Conservation (phyloP, 345 rosid species). For the Moricandia arvensis region DNA sequence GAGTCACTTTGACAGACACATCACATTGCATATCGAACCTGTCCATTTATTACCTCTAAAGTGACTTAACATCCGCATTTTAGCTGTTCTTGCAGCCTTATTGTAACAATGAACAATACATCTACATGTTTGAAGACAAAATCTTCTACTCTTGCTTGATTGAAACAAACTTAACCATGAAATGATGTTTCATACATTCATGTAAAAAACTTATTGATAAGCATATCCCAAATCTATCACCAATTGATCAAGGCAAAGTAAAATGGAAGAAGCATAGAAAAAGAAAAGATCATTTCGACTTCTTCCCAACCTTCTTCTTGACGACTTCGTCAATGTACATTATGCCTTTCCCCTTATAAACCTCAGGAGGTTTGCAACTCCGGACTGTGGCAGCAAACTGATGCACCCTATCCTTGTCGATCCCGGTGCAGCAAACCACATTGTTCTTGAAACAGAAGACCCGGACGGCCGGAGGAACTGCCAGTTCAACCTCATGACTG, state of each 20-base stretch:
- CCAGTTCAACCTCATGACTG: slow-evolving; percentile 82
- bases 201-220: slow-evolving; percentile 19
- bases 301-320: slow-evolving; percentile 75
- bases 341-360: slow-evolving; percentile 78
- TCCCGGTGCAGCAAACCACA: slow-evolving; percentile 81
- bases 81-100: neutral
- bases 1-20: neutral
- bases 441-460: slow-evolving; percentile 90
- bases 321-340: slow-evolving; percentile 72
- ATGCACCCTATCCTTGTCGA: slow-evolving; percentile 77
- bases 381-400: slow-evolving; percentile 65
- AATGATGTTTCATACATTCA: slow-evolving; percentile 24
- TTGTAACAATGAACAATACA: neutral
- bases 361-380: slow-evolving; percentile 78
- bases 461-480: slow-evolving; percentile 72
- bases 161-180: slow-evolving; percentile 4
- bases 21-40: neutral
- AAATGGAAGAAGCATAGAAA: neutral
- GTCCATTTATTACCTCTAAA: neutral
- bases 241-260: neutral
- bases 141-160: neutral
- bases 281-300: slow-evolving; percentile 61
- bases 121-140: neutral
- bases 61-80: neutral
- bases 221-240: slow-evolving; percentile 23